These are phyloP conservation scores for Trichosanthes truncata DNA, from an alignment of 306 rosid genomes.

Conservation along the genomic window DNA sequence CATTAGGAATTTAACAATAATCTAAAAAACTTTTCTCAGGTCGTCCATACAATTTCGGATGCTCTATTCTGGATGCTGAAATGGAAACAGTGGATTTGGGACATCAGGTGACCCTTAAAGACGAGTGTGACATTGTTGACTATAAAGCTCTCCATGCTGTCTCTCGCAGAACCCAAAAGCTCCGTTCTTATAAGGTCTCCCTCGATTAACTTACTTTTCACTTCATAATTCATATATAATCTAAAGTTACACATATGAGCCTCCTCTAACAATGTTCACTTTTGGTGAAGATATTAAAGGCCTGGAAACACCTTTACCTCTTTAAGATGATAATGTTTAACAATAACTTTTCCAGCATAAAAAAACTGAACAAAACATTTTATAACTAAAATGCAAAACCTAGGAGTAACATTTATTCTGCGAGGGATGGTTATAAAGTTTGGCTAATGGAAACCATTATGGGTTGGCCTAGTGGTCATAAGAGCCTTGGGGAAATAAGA, in stretches of 20 bases:
- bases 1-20: not conserved
- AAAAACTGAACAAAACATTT: not conserved
- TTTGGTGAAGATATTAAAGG: not conserved
- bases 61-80: constrained; percentile 18
- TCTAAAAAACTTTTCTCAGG: constrained; percentile 17
- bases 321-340: not conserved
- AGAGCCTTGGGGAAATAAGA: too few relatives aligned
- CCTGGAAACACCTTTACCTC: not conserved
- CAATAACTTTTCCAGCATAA: not conserved
- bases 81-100: constrained; percentile 53
- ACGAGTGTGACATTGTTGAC: constrained; percentile 39
- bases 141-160: constrained; percentile 43
- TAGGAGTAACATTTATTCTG: not conserved
- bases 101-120: constrained; percentile 33
- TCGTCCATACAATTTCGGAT: constrained; percentile 21
- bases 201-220: not conserved
- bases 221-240: not conserved
- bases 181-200: constrained; percentile 70
- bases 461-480: too few relatives aligned
- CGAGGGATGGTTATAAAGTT: not conserved
- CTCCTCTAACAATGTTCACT: not conserved
- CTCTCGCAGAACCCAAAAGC: constrained; percentile 47
- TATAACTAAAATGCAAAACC: not conserved
- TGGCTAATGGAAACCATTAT: too few relatives aligned
- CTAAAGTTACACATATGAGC: not conserved